Percentiles rank a stretch among this genome's conserved stretches.
phyloP scores from a whole-genome alignment of 306 rosid genomes.

The Rosa persica region DNA sequence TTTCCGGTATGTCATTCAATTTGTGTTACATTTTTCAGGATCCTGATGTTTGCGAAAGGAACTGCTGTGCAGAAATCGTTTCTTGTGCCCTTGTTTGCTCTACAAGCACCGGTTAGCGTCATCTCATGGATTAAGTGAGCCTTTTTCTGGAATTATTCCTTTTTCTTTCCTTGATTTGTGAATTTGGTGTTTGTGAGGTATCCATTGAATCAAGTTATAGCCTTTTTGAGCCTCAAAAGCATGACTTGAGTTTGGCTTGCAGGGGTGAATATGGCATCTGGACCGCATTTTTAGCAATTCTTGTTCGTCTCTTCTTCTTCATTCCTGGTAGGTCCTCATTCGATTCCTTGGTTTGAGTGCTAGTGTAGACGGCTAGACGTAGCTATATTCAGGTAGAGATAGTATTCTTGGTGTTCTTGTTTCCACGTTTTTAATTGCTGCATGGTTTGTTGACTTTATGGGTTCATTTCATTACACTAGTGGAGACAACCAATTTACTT shows the following conservation, averaged over 20 bases:
- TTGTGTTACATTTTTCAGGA: slow-evolving; percentile 41
- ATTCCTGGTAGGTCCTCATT: slow-evolving; percentile 55
- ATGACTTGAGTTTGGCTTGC: slow-evolving; percentile 33
- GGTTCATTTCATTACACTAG: not conserved
- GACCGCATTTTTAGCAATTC: slow-evolving; percentile 81
- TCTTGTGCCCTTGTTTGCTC: slow-evolving; percentile 70
- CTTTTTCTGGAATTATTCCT: not conserved
- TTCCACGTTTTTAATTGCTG: not conserved
- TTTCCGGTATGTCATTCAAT: not conserved
- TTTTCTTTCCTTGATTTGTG: not conserved
- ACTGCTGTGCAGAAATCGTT: slow-evolving; percentile 75
- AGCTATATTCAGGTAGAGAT: not conserved
- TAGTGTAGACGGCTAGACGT: not conserved
- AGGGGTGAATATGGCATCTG: slow-evolving; percentile 91
- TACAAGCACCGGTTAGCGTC: slow-evolving; percentile 77
- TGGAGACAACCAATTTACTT: not conserved
- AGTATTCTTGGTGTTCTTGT: not conserved
- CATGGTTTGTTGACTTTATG: not conserved
- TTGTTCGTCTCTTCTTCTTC: slow-evolving; percentile 74
- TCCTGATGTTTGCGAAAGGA: slow-evolving; percentile 66
- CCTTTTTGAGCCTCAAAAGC: not conserved
- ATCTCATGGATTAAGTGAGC: slow-evolving; percentile 76
- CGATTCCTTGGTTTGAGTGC: not conserved
- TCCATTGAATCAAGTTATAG: not conserved
- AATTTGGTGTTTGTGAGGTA: not conserved